Evolutionary conservation across 202 grass and related monocot species (phyloP).

Genomic region (Zoysia matrella): DNA sequence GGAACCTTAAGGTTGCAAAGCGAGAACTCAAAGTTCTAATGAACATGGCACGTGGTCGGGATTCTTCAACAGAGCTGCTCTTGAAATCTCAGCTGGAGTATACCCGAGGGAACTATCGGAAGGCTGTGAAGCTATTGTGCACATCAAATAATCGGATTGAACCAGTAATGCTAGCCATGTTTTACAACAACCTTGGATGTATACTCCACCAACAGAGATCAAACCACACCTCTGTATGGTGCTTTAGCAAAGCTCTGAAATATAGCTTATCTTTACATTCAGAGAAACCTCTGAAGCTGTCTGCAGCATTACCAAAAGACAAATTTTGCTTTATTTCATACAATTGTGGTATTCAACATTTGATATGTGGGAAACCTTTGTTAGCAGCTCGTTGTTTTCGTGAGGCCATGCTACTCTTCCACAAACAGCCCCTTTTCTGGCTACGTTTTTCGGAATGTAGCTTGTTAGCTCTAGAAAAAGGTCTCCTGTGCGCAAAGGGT

Average conservation of each 20-base stretch:
- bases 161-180: conserved; percentile 67
- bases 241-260: conserved; percentile 88
- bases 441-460: conserved; percentile 94
- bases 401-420: conserved; percentile 72
- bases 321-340: conserved; percentile 86
- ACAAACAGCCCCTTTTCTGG: conserved; percentile 79
- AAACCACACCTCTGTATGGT: conserved; percentile 69
- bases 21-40: conserved; percentile 96
- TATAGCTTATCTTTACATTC: conserved; percentile 58
- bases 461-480: conserved; percentile 75
- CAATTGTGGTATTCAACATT: conserved; percentile 90
- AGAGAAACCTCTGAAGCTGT: conserved; percentile 77
- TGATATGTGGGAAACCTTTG: conserved; percentile 82
- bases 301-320: conserved; percentile 69
- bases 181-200: conserved; percentile 96
- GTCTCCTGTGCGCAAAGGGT: conserved; percentile 57
- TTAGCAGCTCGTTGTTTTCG: conserved; percentile 85
- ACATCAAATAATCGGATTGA: conserved; percentile 82
- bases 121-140: conserved; percentile 92
- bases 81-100: conserved; percentile 97
- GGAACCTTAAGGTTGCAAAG: conserved; percentile 92
- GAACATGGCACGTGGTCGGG: conserved; percentile 95
- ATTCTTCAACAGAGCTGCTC: conserved; percentile 87
- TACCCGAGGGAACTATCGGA: conserved; percentile 87
- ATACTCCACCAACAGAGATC: conserved; percentile 92